Conservation (phyloP, 2,329 filamentous ascomycete species). For the Penicillium glabrum region DNA sequence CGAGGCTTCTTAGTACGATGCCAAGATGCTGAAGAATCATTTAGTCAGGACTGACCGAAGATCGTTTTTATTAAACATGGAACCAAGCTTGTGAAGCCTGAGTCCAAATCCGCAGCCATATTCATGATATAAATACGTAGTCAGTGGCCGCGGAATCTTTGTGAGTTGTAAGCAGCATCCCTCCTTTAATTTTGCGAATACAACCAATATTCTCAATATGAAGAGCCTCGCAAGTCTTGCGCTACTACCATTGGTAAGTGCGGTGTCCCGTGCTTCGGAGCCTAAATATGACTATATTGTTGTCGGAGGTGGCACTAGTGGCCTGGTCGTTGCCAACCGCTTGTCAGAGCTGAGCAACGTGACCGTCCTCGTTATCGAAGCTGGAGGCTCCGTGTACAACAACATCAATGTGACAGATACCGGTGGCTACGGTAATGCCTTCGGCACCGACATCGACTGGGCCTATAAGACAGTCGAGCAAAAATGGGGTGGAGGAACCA, state of each 20-base stretch:
- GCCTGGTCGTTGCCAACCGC: slow-evolving; percentile 35
- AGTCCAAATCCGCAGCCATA: background rate
- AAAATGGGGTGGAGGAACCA: slow-evolving; percentile 31
- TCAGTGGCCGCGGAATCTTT: background rate
- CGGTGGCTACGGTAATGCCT: slow-evolving; percentile 23
- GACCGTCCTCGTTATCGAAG: slow-evolving; percentile 31
- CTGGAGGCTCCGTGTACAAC: slow-evolving; percentile 26
- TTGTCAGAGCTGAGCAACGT: slow-evolving; percentile 30
- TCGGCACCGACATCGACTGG: slow-evolving; percentile 43
- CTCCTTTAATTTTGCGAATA: background rate
- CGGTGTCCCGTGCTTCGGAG: slow-evolving; percentile 6
- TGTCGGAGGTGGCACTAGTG: slow-evolving; percentile 36
- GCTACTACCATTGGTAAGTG: slow-evolving; percentile 14
- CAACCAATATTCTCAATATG: slow-evolving; percentile 6
- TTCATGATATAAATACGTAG: background rate
- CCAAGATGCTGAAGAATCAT: background rate
- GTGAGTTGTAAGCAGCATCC: background rate
- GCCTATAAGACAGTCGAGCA: slow-evolving; percentile 40
- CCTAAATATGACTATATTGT: slow-evolving; percentile 31
- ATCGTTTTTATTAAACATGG: background rate
- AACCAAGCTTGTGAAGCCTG: background rate
- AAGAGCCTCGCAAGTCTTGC: slow-evolving; percentile 13
- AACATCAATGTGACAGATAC: slow-evolving; percentile 31
- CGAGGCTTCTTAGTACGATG: background rate
- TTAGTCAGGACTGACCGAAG: background rate